These are phyloP conservation scores for Pelagophyceae sp. DNA, from an alignment of 352 stramenopile genomes.

Conservation along the genomic window DNA sequence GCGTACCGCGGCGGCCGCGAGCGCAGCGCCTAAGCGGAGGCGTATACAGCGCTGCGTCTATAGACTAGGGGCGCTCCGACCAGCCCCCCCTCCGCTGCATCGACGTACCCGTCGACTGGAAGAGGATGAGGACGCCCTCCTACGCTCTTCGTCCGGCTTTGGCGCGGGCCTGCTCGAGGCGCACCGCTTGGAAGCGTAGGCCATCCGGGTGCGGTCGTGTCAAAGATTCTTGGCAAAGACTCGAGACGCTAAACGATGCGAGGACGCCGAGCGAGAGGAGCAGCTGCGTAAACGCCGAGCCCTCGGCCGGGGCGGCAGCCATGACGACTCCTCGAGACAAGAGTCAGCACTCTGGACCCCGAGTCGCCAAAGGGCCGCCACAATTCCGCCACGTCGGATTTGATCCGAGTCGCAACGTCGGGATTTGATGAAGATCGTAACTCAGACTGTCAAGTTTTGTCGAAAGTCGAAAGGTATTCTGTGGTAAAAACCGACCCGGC, in stretches of 20 bases:
- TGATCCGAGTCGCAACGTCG: too few species aligned
- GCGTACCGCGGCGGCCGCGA: not conserved
- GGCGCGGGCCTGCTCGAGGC: not conserved
- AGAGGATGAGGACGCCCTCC: not conserved
- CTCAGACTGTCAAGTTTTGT: too few species aligned
- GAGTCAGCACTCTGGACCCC: too few species aligned
- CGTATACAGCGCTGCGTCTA: too few species aligned
- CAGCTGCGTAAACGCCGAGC: not conserved
- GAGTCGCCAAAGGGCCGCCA: too few species aligned
- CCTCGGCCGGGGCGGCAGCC: too few species aligned
- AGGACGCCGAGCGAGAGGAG: constrained; percentile 3
- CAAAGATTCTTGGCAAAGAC: constrained; percentile 6
- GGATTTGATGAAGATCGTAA: too few species aligned
- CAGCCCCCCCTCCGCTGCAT: not conserved
- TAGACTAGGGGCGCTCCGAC: too few species aligned
- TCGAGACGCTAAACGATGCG: not conserved
- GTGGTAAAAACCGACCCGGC: too few species aligned
- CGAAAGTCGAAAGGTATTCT: too few species aligned
- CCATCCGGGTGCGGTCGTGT: not conserved
- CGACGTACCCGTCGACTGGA: not conserved
- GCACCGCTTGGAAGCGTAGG: not conserved
- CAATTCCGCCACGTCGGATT: too few species aligned
- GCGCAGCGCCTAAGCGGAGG: not conserved
- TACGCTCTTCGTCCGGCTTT: not conserved
- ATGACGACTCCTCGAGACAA: too few species aligned